Percentiles rank a stretch among this genome's conserved stretches.
Conservation (phyloP, 176 grass and related monocot genomes). For the Oryza brachyantha region DNA sequence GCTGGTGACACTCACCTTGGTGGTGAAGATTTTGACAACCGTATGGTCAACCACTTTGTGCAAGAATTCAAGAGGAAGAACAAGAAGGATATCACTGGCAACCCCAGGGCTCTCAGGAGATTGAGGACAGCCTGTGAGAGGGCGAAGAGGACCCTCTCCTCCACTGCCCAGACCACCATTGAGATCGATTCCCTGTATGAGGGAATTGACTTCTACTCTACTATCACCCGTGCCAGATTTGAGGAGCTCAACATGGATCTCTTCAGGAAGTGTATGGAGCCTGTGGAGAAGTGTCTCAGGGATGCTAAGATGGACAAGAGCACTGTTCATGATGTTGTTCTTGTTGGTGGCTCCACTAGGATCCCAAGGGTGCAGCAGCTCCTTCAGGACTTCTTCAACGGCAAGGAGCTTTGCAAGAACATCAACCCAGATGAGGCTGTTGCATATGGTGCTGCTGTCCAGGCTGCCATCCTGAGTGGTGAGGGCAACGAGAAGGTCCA, state of each 20-base stretch:
- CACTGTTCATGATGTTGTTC: constrained; percentile 8
- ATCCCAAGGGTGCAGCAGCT: constrained; percentile 19
- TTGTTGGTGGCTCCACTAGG: constrained; percentile 21
- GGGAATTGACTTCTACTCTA: constrained; percentile 8
- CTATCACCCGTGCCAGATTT: constrained; percentile 2
- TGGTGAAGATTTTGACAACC: constrained; percentile 28
- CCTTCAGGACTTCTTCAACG: constrained; percentile 13
- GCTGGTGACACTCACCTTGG: constrained; percentile 19
- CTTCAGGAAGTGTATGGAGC: constrained; percentile 31
- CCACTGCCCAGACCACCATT: constrained; percentile 16
- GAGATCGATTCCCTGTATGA: constrained; percentile 6
- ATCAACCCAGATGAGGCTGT: constrained; percentile 26
- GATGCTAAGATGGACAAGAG: constrained; percentile 29
- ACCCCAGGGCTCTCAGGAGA: constrained; percentile 14
- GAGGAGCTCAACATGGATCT: constrained; percentile 30
- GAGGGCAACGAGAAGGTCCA: constrained; percentile 37
- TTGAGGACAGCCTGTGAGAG: constrained; percentile 21
- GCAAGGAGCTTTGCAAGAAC: constrained; percentile 21
- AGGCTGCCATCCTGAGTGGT: constrained; percentile 12
- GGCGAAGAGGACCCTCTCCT: constrained; percentile 2
- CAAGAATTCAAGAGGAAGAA: constrained; percentile 26
- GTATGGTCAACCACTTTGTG: constrained; percentile 10
- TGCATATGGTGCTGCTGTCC: constrained; percentile 16
- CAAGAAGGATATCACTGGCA: constrained; percentile 22
- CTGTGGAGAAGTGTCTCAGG: constrained; percentile 21